A percentile compares a stretch with the other conserved stretches of the same genome.
Evolutionary conservation across 345 rosid species (phyloP).

Genomic region (Lumnitzera racemosa): DNA sequence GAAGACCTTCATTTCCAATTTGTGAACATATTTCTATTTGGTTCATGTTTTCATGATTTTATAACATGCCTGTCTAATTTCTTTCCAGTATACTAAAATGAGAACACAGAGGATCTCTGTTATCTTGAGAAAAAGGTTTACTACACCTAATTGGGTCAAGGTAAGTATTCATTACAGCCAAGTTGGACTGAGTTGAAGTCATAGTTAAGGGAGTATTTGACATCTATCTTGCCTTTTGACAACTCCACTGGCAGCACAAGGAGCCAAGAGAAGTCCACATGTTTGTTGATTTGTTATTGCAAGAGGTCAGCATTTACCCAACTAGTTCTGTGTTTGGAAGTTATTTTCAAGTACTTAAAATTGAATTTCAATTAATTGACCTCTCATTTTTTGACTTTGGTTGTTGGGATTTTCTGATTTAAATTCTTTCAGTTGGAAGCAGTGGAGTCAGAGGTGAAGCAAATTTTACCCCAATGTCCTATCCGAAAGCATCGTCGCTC

Average conservation of each 20-base stretch:
- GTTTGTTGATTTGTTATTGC: constrained; percentile 90
- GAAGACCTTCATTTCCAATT: background rate
- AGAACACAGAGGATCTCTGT: constrained; percentile 77
- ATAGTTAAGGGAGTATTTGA: background rate
- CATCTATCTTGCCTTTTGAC: background rate
- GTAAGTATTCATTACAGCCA: constrained; percentile 24
- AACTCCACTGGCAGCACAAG: constrained; percentile 63
- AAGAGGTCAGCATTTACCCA: constrained; percentile 53
- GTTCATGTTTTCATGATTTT: background rate
- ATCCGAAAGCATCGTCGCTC: constrained; percentile 72
- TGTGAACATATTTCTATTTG: background rate
- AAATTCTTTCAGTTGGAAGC: constrained; percentile 50
- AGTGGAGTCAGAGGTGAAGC: constrained; percentile 68
- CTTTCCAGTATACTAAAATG: constrained; percentile 63
- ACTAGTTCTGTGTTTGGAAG: background rate
- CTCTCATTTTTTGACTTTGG: background rate
- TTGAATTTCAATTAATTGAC: too few species aligned
- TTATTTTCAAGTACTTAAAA: too few species aligned
- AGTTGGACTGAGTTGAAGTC: background rate
- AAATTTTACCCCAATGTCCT: constrained; percentile 73
- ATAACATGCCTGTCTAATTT: background rate
- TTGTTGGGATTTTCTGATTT: constrained; percentile 6
- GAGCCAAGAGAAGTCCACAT: constrained; percentile 99
- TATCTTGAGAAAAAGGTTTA: constrained; percentile 87
- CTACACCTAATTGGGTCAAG: constrained; percentile 97